phyloP scores from a whole-genome alignment of 2,329 filamentous ascomycete species.

The Waltergamsia citrina region DNA sequence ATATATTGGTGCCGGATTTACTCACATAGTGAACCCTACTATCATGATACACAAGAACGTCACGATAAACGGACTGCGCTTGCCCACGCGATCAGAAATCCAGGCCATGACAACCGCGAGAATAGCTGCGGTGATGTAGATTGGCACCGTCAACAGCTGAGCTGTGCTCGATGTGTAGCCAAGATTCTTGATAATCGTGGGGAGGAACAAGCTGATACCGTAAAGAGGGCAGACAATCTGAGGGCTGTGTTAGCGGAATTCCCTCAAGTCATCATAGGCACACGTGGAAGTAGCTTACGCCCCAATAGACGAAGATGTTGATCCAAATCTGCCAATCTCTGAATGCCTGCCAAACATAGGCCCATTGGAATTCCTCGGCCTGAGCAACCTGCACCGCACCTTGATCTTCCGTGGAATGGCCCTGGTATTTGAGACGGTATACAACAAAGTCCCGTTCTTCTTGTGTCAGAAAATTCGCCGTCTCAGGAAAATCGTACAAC shows the following conservation, averaged over 20 bases:
- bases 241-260: neutral
- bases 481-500: conserved; percentile 74
- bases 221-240: conserved; percentile 45
- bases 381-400: conserved; percentile 36
- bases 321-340: conserved; percentile 72
- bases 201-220: conserved; percentile 49
- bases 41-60: conserved; percentile 41
- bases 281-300: conserved; percentile 31
- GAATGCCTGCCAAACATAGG: conserved; percentile 63
- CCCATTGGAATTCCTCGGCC: conserved; percentile 67
- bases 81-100: conserved; percentile 42
- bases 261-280: neutral
- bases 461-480: conserved; percentile 62
- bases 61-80: conserved; percentile 46
- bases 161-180: conserved; percentile 48
- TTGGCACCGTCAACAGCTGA: conserved; percentile 56
- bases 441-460: conserved; percentile 64
- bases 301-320: conserved; percentile 53
- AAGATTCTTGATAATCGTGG: conserved; percentile 52
- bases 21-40: conserved; percentile 46
- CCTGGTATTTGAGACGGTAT: conserved; percentile 59
- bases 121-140: conserved; percentile 53
- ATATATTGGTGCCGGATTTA: neutral
- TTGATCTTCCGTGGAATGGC: conserved; percentile 15
- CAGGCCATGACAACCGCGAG: conserved; percentile 44